Evolutionary conservation across 1,139 yeast species (phyloP).

Genomic region (Arxiozyma slooffiae): DNA sequence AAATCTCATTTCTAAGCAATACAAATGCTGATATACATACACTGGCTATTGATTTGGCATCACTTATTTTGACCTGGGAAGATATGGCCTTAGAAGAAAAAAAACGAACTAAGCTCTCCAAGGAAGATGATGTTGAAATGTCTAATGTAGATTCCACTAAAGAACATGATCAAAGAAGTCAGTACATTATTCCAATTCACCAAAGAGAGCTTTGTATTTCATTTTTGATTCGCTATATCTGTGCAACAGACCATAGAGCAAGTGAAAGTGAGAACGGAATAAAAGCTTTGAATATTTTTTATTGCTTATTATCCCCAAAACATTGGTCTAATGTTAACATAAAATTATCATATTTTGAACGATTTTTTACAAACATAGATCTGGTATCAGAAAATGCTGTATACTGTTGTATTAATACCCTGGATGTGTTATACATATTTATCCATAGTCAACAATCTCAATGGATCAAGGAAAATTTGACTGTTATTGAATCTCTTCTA

Average conservation of each 20-base stretch:
- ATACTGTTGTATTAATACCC: slow-evolving; percentile 78
- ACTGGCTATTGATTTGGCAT: slow-evolving; percentile 83
- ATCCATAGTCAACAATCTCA: slow-evolving; percentile 63
- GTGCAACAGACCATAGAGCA: slow-evolving; percentile 78
- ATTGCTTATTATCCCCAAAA: slow-evolving; percentile 58
- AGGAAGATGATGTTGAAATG: slow-evolving; percentile 26
- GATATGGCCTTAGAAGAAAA: slow-evolving; percentile 32
- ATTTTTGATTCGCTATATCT: slow-evolving; percentile 75
- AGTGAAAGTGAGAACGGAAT: slow-evolving; percentile 77
- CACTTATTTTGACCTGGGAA: slow-evolving; percentile 81
- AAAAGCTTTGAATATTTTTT: slow-evolving; percentile 66
- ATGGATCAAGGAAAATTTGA: slow-evolving; percentile 68
- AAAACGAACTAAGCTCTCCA: slow-evolving; percentile 19
- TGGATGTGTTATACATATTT: slow-evolving; percentile 83
- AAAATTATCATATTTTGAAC: slow-evolving; percentile 75
- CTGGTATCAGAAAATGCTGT: slow-evolving; percentile 47
- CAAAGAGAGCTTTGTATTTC: slow-evolving; percentile 91
- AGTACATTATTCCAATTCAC: slow-evolving; percentile 60
- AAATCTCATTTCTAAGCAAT: slow-evolving; percentile 70
- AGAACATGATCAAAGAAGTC: not conserved
- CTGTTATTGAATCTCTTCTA: slow-evolving; percentile 58
- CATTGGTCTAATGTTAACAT: slow-evolving; percentile 85
- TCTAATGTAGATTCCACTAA: slow-evolving; percentile 7
- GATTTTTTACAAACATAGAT: slow-evolving; percentile 72
- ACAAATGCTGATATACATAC: slow-evolving; percentile 76